Conservation (phyloP, 139 green algal genomes). For the Pleodorina starrii region DNA sequence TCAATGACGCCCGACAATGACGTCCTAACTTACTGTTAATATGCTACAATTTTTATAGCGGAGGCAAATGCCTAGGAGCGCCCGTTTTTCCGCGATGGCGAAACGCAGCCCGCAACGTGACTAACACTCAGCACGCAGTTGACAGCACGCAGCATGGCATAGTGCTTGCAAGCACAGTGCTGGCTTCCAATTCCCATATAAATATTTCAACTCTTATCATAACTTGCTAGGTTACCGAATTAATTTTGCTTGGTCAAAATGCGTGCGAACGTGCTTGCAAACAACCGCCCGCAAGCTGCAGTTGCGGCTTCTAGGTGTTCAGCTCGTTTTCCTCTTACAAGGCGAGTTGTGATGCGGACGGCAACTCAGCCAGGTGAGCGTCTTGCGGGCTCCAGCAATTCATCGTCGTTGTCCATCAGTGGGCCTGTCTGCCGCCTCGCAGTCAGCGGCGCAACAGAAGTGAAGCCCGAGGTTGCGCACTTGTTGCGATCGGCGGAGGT, state of each 20-base stretch:
- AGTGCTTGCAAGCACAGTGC: too few species aligned
- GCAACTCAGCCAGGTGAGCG: not conserved
- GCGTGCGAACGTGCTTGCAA: not conserved
- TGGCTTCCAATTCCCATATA: too few species aligned
- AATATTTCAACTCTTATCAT: too few species aligned
- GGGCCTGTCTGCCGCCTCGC: not conserved
- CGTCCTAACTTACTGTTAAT: too few species aligned
- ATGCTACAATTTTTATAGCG: too few species aligned
- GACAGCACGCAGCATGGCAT: not conserved
- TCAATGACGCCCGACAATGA: too few species aligned
- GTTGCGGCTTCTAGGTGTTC: not conserved
- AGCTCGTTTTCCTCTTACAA: not conserved
- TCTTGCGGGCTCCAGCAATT: not conserved
- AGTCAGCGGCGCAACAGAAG: not conserved
- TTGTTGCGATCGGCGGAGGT: slow-evolving; percentile 14
- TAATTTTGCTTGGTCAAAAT: too few species aligned
- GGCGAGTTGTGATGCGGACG: not conserved
- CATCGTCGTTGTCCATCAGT: not conserved
- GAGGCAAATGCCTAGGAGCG: too few species aligned
- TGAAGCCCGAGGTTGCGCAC: slow-evolving; percentile 22
- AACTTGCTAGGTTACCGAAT: too few species aligned
- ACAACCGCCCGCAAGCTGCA: not conserved
- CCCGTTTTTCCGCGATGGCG: too few species aligned
- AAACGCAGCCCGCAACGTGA: too few species aligned
- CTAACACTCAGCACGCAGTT: not conserved